phyloP scores from a whole-genome alignment of 2,329 filamentous ascomycete genomes.

The Huntiella bhutanensis region DNA sequence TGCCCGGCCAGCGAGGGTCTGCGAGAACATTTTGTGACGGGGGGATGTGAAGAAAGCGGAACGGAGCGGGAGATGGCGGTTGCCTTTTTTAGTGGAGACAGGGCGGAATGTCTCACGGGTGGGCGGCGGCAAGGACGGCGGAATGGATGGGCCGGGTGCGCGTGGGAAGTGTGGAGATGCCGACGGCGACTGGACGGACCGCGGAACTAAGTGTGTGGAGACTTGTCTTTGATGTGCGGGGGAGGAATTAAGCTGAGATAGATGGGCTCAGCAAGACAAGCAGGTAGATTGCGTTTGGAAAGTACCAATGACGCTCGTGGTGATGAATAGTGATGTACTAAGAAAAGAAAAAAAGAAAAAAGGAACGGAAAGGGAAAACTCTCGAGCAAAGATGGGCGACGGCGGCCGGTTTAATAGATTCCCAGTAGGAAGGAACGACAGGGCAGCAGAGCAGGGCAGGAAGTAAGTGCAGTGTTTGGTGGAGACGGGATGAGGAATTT shows the following conservation, averaged over 20 bases:
- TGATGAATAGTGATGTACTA: neutral
- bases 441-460: too few species aligned
- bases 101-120: neutral
- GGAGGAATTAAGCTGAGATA: neutral
- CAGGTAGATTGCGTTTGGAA: neutral
- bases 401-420: constrained; percentile 4
- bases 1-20: constrained; percentile 34
- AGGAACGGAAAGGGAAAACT: neutral
- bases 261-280: too few species aligned
- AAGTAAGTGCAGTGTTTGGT: too few species aligned
- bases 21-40: constrained; percentile 17
- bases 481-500: too few species aligned
- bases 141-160: neutral
- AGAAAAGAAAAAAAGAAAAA: neutral
- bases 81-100: neutral
- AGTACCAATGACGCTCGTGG: neutral
- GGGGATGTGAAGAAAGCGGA: neutral
- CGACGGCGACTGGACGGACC: neutral
- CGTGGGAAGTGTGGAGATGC: neutral
- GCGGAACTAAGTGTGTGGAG: too few species aligned
- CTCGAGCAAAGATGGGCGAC: constrained; percentile 1
- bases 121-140: neutral
- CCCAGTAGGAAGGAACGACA: neutral
- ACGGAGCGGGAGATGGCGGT: neutral
- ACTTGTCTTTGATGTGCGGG: neutral